Evolutionary conservation across 2,329 filamentous ascomycete genomes (phyloP).

Genomic region (Colletotrichum liriopes): DNA sequence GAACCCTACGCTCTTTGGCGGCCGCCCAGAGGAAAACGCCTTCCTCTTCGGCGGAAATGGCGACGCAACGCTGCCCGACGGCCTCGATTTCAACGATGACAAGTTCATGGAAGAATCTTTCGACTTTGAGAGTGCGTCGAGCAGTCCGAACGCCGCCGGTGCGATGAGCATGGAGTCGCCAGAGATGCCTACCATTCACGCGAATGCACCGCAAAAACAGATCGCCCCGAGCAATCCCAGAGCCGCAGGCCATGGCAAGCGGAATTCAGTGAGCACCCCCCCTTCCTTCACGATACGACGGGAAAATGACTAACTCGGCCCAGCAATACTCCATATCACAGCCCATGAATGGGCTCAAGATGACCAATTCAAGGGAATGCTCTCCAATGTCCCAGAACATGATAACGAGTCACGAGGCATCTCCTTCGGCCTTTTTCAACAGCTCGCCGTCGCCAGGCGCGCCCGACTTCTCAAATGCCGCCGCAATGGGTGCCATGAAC

Average conservation of each 20-base stretch:
- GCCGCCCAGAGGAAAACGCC: constrained; percentile 53
- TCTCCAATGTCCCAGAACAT: constrained; percentile 68
- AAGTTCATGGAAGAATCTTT: constrained; percentile 66
- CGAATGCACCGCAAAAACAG: constrained; percentile 49
- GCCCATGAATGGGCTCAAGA: constrained; percentile 65
- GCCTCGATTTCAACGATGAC: constrained; percentile 55
- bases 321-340: constrained; percentile 68
- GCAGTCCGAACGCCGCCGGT: constrained; percentile 64
- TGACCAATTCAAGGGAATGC: constrained; percentile 65
- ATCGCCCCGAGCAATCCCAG: constrained; percentile 47
- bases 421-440: constrained; percentile 63
- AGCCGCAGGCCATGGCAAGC: constrained; percentile 54
- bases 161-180: constrained; percentile 58
- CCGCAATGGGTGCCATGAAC: constrained; percentile 45
- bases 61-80: constrained; percentile 48
- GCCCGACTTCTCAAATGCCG: constrained; percentile 55
- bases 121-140: constrained; percentile 72
- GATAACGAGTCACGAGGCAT: constrained; percentile 67
- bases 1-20: constrained; percentile 55
- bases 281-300: neutral
- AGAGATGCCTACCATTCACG: constrained; percentile 59
- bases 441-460: constrained; percentile 64
- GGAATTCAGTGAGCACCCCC: constrained; percentile 30
- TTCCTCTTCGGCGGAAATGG: constrained; percentile 54
- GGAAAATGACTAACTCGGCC: constrained; percentile 47